These are phyloP conservation scores for Neonectria punicea DNA, from an alignment of 2,329 filamentous ascomycete genomes.

Conservation along the genomic window DNA sequence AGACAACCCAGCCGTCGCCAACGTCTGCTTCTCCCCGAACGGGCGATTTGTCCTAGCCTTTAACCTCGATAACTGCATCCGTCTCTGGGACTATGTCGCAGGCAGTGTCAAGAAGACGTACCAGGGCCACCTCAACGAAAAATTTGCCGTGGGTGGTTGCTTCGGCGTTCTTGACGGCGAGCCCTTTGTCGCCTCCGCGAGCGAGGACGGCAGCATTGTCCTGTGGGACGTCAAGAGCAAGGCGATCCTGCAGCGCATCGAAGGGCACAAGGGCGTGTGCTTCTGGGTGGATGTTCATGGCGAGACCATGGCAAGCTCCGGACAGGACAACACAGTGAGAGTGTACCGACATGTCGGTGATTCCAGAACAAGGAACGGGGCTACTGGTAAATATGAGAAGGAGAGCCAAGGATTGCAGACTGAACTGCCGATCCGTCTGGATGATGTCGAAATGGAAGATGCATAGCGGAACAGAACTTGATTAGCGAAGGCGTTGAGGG, in stretches of 20 bases:
- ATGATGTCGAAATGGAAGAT: conserved; percentile 54
- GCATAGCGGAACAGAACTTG: conserved; percentile 12
- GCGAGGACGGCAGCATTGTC: conserved; percentile 86
- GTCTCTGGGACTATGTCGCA: conserved; percentile 94
- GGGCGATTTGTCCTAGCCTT: conserved; percentile 92
- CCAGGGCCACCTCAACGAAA: conserved; percentile 87
- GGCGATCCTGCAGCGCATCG: conserved; percentile 76
- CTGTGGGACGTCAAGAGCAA: conserved; percentile 94
- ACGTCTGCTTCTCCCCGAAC: conserved; percentile 93
- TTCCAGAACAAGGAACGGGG: conserved; percentile 33
- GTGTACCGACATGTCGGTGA: conserved; percentile 55
- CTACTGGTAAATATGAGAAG: conserved; percentile 4
- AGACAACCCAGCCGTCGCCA: conserved; percentile 90
- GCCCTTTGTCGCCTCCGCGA: conserved; percentile 81
- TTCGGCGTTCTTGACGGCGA: conserved; percentile 71
- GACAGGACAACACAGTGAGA: conserved; percentile 64
- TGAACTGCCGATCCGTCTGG: conserved; percentile 56
- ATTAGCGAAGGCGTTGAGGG: conserved; percentile 26
- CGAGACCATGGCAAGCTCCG: conserved; percentile 66
- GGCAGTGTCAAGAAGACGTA: conserved; percentile 96
- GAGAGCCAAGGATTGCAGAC: conserved; percentile 62
- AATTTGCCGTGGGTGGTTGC: conserved; percentile 84
- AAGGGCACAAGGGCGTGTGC: conserved; percentile 65
- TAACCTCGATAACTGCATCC: conserved; percentile 88
- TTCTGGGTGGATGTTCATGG: conserved; percentile 73